Evolutionary conservation across 352 stramenopile genomes (phyloP).

Genomic region (Lagenidium giganteum): DNA sequence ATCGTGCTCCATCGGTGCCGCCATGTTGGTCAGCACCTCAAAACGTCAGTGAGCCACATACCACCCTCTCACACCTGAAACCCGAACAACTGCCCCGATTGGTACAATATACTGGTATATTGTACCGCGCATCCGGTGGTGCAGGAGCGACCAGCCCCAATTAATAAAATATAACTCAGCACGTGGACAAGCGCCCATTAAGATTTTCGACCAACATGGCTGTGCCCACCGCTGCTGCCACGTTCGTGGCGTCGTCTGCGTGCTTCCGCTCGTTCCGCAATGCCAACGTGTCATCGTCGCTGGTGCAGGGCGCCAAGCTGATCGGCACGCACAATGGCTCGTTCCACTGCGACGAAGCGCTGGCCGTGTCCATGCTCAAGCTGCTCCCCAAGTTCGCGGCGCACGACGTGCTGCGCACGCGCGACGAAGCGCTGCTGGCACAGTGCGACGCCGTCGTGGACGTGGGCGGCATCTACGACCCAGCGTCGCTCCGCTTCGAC

Average conservation of each 20-base stretch:
- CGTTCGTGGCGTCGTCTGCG: conserved; percentile 54
- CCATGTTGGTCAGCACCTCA: no score
- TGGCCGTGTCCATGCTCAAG: conserved; percentile 97
- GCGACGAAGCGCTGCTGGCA: conserved; percentile 89
- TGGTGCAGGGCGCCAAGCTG: conserved; percentile 54
- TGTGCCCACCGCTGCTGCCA: conserved; percentile 52
- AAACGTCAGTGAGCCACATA: no score
- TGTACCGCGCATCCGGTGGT: no score
- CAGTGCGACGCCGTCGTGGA: conserved; percentile 95
- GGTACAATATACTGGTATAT: no score
- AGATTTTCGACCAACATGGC: conserved; percentile 70
- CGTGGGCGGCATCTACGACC: conserved; percentile 95
- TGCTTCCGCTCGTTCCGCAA: conserved; percentile 57
- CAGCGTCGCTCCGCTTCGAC: conserved; percentile 89
- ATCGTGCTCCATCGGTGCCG: no score
- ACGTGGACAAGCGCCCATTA: no score
- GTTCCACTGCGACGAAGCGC: conserved; percentile 98
- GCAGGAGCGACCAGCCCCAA: no score
- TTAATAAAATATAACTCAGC: no score
- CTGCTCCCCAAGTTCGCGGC: conserved; percentile 87
- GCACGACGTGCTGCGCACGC: conserved; percentile 81
- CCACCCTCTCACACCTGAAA: no score
- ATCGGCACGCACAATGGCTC: conserved; percentile 97
- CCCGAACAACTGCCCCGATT: no score
- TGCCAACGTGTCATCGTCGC: conserved; percentile 40